These are phyloP conservation scores for Parsonsia alboflavescens DNA, from an alignment of 257 asterid genomes.

Conservation along the genomic window DNA sequence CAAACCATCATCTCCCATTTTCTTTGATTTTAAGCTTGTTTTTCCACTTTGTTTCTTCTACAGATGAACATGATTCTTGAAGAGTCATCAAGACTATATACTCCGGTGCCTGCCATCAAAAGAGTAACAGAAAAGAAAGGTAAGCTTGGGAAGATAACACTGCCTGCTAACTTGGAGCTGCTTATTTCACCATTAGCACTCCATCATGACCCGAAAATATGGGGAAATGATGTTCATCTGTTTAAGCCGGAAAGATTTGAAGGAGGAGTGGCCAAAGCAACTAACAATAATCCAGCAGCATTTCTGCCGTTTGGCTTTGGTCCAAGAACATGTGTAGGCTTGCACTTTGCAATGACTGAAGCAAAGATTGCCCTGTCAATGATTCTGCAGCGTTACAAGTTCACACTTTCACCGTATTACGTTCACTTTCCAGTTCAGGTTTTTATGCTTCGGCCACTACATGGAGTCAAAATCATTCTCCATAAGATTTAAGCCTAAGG, in stretches of 20 bases:
- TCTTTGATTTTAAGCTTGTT: not conserved
- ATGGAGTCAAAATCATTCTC: slow-evolving; percentile 49
- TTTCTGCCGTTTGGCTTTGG: slow-evolving; percentile 65
- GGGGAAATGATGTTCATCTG: slow-evolving; percentile 59
- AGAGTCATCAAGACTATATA: slow-evolving; percentile 61
- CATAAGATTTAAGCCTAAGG: slow-evolving; percentile 27
- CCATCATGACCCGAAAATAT: slow-evolving; percentile 52
- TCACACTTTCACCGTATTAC: slow-evolving; percentile 43
- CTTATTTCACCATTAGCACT: slow-evolving; percentile 52
- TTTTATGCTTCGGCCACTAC: slow-evolving; percentile 52
- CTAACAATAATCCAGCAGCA: slow-evolving; percentile 38
- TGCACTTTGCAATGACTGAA: slow-evolving; percentile 48
- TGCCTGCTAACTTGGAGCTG: slow-evolving; percentile 42
- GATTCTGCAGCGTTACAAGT: slow-evolving; percentile 51
- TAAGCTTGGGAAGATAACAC: slow-evolving; percentile 33
- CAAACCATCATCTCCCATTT: too few relatives aligned
- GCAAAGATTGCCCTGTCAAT: slow-evolving; percentile 53
- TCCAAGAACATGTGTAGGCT: slow-evolving; percentile 64
- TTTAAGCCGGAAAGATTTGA: slow-evolving; percentile 58
- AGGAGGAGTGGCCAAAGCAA: slow-evolving; percentile 28
- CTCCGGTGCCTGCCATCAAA: slow-evolving; percentile 55
- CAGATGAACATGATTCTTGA: slow-evolving; percentile 58
- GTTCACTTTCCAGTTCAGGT: slow-evolving; percentile 54
- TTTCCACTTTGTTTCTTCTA: not conserved
- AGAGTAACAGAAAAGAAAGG: slow-evolving; percentile 36